Evolutionary conservation across 148 eudicot genomes (phyloP).

Genomic region (Rhododendron vialii): DNA sequence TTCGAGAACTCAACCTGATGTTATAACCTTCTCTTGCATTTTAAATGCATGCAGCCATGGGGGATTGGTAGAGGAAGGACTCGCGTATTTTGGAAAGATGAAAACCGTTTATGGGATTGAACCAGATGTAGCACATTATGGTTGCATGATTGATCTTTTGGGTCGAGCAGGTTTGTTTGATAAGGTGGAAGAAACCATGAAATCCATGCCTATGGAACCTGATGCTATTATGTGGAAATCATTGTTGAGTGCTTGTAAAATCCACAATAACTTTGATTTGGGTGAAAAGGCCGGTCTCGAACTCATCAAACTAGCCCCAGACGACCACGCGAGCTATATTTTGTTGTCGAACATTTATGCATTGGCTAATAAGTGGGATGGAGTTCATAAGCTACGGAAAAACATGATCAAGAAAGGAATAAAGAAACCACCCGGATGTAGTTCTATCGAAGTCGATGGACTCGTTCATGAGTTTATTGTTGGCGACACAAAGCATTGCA

Average conservation of each 20-base stretch:
- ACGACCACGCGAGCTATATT: constrained; percentile 12
- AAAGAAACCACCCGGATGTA: constrained; percentile 18
- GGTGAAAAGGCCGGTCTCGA: background rate
- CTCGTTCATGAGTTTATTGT: constrained; percentile 15
- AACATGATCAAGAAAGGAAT: constrained; percentile 10
- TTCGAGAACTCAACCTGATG: background rate
- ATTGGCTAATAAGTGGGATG: constrained; percentile 10
- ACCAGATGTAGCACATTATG: constrained; percentile 19
- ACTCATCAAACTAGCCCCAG: constrained; percentile 18
- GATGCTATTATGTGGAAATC: constrained; percentile 16
- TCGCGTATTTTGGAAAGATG: constrained; percentile 2
- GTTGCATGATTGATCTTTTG: constrained; percentile 20
- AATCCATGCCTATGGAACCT: constrained; percentile 13
- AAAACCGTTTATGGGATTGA: constrained; percentile 7
- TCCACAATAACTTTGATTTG: constrained; percentile 9
- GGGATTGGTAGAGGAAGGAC: constrained; percentile 11
- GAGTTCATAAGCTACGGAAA: constrained; percentile 5
- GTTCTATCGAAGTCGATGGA: constrained; percentile 21
- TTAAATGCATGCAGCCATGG: constrained; percentile 25
- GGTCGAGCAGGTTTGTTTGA: constrained; percentile 18
- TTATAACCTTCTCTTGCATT: constrained; percentile 15
- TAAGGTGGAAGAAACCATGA: constrained; percentile 7
- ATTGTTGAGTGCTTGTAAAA: constrained; percentile 19
- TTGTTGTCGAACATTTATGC: constrained; percentile 18
- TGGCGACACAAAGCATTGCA: constrained; percentile 9